A percentile compares a stretch with the other conserved stretches of the same genome.
These are phyloP conservation scores for Aspergillus olivimuriae DNA, from an alignment of 495 filamentous ascomycete genomes.

Conservation along the genomic window DNA sequence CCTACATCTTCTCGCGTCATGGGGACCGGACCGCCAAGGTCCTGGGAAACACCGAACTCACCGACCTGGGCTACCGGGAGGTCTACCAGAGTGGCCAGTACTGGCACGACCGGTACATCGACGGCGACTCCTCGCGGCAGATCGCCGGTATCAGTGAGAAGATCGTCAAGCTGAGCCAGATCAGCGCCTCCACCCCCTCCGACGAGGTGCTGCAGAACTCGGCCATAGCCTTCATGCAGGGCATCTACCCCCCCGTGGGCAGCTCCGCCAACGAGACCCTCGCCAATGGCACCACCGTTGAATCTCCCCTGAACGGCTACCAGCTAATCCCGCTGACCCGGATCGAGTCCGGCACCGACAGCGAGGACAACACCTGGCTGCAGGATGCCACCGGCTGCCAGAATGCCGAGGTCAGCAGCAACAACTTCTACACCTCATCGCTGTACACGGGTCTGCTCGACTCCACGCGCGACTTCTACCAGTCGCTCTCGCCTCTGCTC, in stretches of 20 bases:
- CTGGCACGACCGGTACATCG: conserved; percentile 57
- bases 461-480: conserved; percentile 59
- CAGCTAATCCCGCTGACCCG: conserved; percentile 51
- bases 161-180: conserved; percentile 51
- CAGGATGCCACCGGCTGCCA: conserved; percentile 53
- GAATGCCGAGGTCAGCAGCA: conserved; percentile 59
- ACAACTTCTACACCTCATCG: conserved; percentile 60
- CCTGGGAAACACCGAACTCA: conserved; percentile 46
- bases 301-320: conserved; percentile 53
- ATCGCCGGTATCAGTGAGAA: conserved; percentile 53
- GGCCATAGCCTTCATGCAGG: conserved; percentile 53
- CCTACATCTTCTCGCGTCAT: conserved; percentile 59
- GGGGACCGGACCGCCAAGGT: conserved; percentile 57
- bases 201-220: conserved; percentile 59
- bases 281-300: conserved; percentile 44
- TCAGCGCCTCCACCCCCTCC: conserved; percentile 49
- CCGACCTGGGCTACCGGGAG: conserved; percentile 55
- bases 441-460: conserved; percentile 48
- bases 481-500: conserved; percentile 53
- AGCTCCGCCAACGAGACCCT: conserved; percentile 31
- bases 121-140: conserved; percentile 36
- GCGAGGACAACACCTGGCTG: conserved; percentile 53
- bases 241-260: conserved; percentile 55
- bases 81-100: conserved; percentile 54
- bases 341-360: conserved; percentile 35